Evolutionary conservation across 345 rosid species (phyloP).

Genomic region (Sonneratia alba): DNA sequence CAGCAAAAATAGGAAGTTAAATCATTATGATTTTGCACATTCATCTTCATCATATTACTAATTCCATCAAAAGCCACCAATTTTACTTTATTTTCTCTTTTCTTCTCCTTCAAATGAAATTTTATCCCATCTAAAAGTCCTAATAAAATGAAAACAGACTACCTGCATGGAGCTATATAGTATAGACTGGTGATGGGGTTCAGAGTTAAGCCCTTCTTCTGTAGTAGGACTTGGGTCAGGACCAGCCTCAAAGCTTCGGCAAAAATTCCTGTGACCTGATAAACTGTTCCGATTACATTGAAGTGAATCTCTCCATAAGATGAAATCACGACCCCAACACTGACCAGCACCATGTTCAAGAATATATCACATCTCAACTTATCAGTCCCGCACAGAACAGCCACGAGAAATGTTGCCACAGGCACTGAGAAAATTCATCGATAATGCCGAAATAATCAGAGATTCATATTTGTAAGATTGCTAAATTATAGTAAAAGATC

Average conservation of each 20-base stretch:
- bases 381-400: constrained; percentile 90
- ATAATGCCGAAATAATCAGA: not conserved
- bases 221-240: constrained; percentile 93
- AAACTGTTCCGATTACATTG: constrained; percentile 84
- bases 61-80: not conserved
- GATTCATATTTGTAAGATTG: not conserved
- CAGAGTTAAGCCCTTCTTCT: constrained; percentile 90
- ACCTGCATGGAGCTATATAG: constrained; percentile 99
- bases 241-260: constrained; percentile 97
- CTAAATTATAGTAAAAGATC: not conserved
- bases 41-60: not conserved
- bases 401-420: constrained; percentile 90
- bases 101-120: not conserved
- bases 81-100: not conserved
- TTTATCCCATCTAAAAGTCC: not conserved
- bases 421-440: constrained; percentile 61
- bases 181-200: constrained; percentile 95
- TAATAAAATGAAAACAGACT: constrained; percentile 5
- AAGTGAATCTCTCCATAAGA: constrained; percentile 98
- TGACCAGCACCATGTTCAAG: constrained; percentile 94
- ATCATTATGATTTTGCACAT: not conserved
- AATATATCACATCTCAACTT: constrained; percentile 90
- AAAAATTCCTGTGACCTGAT: constrained; percentile 95
- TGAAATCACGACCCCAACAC: constrained; percentile 93
- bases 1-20: not conserved